Percentiles rank a stretch among this genome's conserved stretches.
phyloP scores from a whole-genome alignment of 2,329 filamentous ascomycete genomes.

The Leptographium radiaticola region DNA sequence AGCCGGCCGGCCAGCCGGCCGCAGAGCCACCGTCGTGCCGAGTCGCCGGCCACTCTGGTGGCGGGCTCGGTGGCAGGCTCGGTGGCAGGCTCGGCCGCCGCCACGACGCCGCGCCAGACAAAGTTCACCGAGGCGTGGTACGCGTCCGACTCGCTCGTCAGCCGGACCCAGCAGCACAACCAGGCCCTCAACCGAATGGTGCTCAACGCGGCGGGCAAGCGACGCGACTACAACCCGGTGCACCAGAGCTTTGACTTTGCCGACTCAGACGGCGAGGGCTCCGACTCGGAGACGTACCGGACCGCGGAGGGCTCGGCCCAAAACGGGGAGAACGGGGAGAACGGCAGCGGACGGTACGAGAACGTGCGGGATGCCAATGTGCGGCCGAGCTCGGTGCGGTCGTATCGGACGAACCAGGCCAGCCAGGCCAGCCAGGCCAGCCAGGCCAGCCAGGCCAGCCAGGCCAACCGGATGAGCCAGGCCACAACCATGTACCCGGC shows the following conservation, averaged over 20 bases:
- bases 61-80: too few species aligned
- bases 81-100: background rate
- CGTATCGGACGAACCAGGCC: background rate
- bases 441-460: background rate
- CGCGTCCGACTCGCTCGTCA: conserved; percentile 39
- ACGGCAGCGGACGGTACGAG: conserved; percentile 10
- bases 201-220: conserved; percentile 19
- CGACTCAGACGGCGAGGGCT: conserved; percentile 13
- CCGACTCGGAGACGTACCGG: conserved; percentile 21
- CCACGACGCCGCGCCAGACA: conserved; percentile 17
- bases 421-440: background rate
- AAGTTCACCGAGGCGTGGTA: conserved; percentile 44
- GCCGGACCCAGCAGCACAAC: conserved; percentile 39
- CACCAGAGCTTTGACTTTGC: conserved; percentile 28
- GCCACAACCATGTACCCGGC: conserved; percentile 6
- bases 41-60: too few species aligned
- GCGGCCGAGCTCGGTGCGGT: conserved; percentile 40
- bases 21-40: background rate
- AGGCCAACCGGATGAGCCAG: background rate
- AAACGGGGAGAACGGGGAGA: conserved; percentile 16
- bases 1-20: conserved; percentile 1
- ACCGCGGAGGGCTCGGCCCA: background rate
- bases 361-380: conserved; percentile 14
- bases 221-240: conserved; percentile 32
- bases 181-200: conserved; percentile 24